Conservation (phyloP, 306 rosid species). For the Cercis canadensis region DNA sequence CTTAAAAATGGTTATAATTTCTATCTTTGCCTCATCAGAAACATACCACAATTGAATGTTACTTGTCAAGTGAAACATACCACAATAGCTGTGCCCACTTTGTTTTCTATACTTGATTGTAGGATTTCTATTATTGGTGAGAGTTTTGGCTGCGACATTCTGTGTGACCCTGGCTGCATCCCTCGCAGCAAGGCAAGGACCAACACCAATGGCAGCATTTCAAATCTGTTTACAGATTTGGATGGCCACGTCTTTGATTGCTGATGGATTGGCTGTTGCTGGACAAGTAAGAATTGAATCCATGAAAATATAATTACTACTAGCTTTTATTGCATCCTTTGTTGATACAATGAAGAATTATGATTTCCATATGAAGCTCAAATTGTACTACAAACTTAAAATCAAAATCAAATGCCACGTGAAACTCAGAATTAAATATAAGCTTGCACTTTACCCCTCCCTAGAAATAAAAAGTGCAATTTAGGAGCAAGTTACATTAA, state of each 20-base stretch:
- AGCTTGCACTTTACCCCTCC: too few relatives aligned
- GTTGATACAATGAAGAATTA: too few relatives aligned
- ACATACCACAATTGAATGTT: background rate
- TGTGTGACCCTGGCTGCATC: slow-evolving; percentile 90
- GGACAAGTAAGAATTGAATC: slow-evolving; percentile 66
- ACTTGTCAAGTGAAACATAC: background rate
- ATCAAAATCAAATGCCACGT: too few relatives aligned
- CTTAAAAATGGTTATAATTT: slow-evolving; percentile 67
- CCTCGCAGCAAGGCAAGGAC: slow-evolving; percentile 79
- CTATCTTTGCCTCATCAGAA: slow-evolving; percentile 2
- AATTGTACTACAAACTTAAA: too few relatives aligned
- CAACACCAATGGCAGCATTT: slow-evolving; percentile 87
- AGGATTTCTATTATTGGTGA: slow-evolving; percentile 75
- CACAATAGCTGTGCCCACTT: background rate
- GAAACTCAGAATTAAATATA: too few relatives aligned
- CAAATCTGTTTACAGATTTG: slow-evolving; percentile 93
- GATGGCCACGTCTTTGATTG: slow-evolving; percentile 83
- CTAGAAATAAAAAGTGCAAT: too few relatives aligned
- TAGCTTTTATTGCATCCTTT: background rate
- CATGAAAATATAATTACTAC: background rate
- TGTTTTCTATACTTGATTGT: slow-evolving; percentile 9
- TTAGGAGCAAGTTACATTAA: too few relatives aligned
- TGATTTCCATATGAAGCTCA: too few relatives aligned
- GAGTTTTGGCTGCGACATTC: slow-evolving; percentile 80
- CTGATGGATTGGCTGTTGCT: slow-evolving; percentile 94